These are phyloP conservation scores for Wickerhamomyces pijperi DNA, from an alignment of 805 yeast species.

Conservation along the genomic window DNA sequence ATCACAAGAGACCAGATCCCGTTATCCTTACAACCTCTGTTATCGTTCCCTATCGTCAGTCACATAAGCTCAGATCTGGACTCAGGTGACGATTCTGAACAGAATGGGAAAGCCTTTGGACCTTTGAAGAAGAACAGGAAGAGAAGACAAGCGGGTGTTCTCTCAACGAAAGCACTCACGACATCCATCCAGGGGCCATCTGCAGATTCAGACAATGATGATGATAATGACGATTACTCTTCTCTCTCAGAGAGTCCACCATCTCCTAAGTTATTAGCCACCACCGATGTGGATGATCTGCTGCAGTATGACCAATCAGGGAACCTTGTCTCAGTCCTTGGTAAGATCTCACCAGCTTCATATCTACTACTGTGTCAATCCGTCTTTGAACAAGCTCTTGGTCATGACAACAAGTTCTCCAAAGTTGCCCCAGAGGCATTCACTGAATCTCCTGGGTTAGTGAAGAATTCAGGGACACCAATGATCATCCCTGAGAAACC, in stretches of 20 bases:
- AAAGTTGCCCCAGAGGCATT: slow-evolving; percentile 27
- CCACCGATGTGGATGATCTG: too few species aligned
- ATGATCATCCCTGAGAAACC: slow-evolving; percentile 20
- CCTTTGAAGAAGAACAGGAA: too few species aligned
- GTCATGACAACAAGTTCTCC: slow-evolving; percentile 25
- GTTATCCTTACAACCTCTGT: slow-evolving; percentile 11
- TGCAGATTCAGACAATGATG: too few species aligned
- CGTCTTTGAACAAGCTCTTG: slow-evolving; percentile 22
- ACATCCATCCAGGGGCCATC: too few species aligned
- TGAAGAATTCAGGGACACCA: slow-evolving; percentile 10
- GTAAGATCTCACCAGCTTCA: slow-evolving; percentile 32
- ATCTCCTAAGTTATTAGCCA: too few species aligned
- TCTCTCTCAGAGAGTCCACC: too few species aligned
- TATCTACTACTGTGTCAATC: slow-evolving; percentile 29
- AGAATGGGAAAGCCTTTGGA: too few species aligned
- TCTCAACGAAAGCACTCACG: too few species aligned
- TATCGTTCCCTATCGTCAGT: slow-evolving; percentile 11
- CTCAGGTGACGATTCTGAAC: too few species aligned
- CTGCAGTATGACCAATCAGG: slow-evolving; percentile 26
- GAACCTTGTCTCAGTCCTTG: slow-evolving; percentile 25
- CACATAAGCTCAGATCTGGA: too few species aligned
- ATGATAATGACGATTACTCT: too few species aligned
- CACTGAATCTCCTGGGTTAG: slow-evolving; percentile 19
- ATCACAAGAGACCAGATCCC: slow-evolving; percentile 5
- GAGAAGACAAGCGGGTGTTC: too few species aligned